Evolutionary conservation across 208 protist species (phyloP).

Genomic region (Acanthamoeba sp.): DNA sequence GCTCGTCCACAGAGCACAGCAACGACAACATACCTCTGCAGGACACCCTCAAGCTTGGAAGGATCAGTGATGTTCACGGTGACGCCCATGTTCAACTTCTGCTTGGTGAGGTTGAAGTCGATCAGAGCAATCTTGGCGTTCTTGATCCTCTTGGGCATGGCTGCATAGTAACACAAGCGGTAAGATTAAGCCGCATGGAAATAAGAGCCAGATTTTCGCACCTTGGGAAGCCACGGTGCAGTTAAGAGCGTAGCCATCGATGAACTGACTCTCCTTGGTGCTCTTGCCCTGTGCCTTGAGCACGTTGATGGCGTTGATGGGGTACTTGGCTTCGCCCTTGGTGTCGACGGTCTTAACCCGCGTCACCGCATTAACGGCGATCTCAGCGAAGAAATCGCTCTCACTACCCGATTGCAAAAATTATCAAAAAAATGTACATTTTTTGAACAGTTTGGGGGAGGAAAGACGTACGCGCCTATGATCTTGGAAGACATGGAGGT

Average conservation of each 20-base stretch:
- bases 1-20: neutral
- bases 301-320: constrained; percentile 98
- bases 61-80: constrained; percentile 98
- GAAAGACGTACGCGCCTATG: constrained; percentile 87
- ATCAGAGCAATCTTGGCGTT: constrained; percentile 99
- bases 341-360: constrained; percentile 89
- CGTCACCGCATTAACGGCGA: constrained; percentile 95
- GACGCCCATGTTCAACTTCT: constrained; percentile 98
- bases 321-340: constrained; percentile 94
- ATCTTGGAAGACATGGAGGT: constrained; percentile 99
- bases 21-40: constrained; percentile 66
- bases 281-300: constrained; percentile 98
- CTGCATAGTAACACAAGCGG: constrained; percentile 66
- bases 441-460: neutral
- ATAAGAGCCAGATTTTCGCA: neutral
- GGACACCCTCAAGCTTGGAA: constrained; percentile 97
- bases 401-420: constrained; percentile 88
- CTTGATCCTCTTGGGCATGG: constrained; percentile 97
- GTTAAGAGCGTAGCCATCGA: constrained; percentile 98
- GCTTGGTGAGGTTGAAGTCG: constrained; percentile 98
- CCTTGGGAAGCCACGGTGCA: constrained; percentile 97
- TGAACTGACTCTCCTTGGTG: constrained; percentile 93
- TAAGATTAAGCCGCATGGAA: neutral
- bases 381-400: constrained; percentile 98
- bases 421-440: neutral